Percentiles rank a stretch among this genome's conserved stretches.
Evolutionary conservation across 345 rosid species (phyloP).

Genomic region (Eucalyptus shirleyi): DNA sequence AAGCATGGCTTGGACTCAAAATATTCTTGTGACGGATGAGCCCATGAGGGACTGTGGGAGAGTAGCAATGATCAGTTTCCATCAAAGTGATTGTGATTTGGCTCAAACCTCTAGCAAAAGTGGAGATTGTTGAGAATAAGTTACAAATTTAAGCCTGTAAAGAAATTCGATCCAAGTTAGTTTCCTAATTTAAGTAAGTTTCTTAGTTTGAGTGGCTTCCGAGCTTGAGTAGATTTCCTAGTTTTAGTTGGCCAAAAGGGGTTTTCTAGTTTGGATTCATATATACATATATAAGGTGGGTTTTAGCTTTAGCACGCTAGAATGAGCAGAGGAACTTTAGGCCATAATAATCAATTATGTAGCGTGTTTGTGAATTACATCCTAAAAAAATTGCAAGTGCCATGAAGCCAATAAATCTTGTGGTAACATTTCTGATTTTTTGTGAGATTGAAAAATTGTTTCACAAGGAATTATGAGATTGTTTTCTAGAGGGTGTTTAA

Average conservation of each 20-base stretch:
- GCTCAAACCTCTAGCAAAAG: not conserved
- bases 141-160: not conserved
- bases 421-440: not conserved
- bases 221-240: not conserved
- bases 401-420: not conserved
- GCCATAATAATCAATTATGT: not conserved
- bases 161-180: not conserved
- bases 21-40: not conserved
- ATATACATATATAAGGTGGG: not conserved
- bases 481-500: too few species aligned
- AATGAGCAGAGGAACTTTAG: not conserved
- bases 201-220: too few species aligned
- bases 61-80: not conserved
- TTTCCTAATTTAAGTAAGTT: not conserved
- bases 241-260: not conserved
- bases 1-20: not conserved
- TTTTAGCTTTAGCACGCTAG: not conserved
- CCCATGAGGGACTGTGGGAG: not conserved
- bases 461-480: not conserved
- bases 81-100: not conserved
- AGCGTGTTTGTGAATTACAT: too few species aligned
- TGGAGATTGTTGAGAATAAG: not conserved
- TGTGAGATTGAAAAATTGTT: not conserved
- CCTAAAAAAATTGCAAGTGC: not conserved
- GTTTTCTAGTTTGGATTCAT: not conserved